A percentile compares a stretch with the other conserved stretches of the same genome.
phyloP scores from a whole-genome alignment of 1,284 basidiomycete genomes.

The Moesziomyces antarcticus region DNA sequence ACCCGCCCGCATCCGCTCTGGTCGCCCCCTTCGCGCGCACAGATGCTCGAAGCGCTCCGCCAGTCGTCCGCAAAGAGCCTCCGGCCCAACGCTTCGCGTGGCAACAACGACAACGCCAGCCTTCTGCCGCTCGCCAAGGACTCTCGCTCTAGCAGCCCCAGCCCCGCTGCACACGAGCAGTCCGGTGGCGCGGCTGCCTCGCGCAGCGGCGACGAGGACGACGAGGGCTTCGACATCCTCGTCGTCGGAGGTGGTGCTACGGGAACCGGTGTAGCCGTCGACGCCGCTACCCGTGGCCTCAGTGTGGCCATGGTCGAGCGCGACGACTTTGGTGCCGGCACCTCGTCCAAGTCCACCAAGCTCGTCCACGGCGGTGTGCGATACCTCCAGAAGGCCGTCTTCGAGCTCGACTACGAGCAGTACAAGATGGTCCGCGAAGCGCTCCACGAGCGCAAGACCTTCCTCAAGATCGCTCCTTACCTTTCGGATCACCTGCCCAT shows the following conservation, averaged over 20 bases:
- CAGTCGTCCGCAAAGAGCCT: slow-evolving; percentile 55
- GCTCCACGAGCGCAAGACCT: slow-evolving; percentile 89
- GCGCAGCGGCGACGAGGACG: slow-evolving; percentile 49
- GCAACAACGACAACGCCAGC: slow-evolving; percentile 40
- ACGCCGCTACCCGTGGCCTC: slow-evolving; percentile 90
- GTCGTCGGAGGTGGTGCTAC: slow-evolving; percentile 92
- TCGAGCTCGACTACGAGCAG: slow-evolving; percentile 86
- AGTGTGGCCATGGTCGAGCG: slow-evolving; percentile 93
- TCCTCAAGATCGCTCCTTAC: slow-evolving; percentile 95
- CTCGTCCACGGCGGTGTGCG: slow-evolving; percentile 97
- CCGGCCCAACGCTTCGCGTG: slow-evolving; percentile 54
- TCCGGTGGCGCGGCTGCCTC: slow-evolving; percentile 26
- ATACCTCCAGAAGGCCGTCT: slow-evolving; percentile 94
- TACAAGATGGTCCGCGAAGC: slow-evolving; percentile 97
- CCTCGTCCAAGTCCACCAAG: slow-evolving; percentile 96
- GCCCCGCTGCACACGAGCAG: slow-evolving; percentile 53
- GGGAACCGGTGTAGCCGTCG: slow-evolving; percentile 91
- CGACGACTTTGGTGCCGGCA: slow-evolving; percentile 88
- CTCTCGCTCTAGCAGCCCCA: slow-evolving; percentile 53
- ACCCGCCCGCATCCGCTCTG: slow-evolving; percentile 62
- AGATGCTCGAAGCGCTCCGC: slow-evolving; percentile 67
- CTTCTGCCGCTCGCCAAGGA: slow-evolving; percentile 51
- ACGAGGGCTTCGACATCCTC: slow-evolving; percentile 74
- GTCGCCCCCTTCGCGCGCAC: slow-evolving; percentile 64
- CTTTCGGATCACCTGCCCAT: slow-evolving; percentile 91